Evolutionary conservation across 2,329 filamentous ascomycete species (phyloP).

Genomic region (Scolecobasidium constrictum): DNA sequence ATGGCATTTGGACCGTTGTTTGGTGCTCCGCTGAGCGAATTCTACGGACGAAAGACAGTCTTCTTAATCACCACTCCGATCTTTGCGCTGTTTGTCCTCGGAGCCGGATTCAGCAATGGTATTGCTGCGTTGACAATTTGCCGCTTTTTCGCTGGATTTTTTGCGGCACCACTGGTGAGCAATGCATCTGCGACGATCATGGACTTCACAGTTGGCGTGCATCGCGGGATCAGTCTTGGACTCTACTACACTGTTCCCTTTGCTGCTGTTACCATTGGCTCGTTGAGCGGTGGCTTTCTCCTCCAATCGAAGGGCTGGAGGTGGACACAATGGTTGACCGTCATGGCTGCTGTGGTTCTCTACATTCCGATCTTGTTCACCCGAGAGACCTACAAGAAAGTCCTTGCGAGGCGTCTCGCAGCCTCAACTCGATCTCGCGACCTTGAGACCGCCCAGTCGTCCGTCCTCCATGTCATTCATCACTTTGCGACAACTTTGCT

Average conservation of each 20-base stretch:
- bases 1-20: conserved; percentile 49
- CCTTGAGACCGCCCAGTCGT: conserved; percentile 13
- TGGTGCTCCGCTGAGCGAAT: conserved; percentile 49
- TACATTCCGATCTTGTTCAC: conserved; percentile 26
- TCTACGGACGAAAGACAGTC: conserved; percentile 42
- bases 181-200: conserved; percentile 23
- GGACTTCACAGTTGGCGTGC: conserved; percentile 20
- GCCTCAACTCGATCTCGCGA: not conserved
- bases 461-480: conserved; percentile 15
- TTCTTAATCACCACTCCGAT: conserved; percentile 37
- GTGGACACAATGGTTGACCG: conserved; percentile 19
- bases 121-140: conserved; percentile 42
- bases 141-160: conserved; percentile 62
- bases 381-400: conserved; percentile 34
- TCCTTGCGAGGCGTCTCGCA: conserved; percentile 17
- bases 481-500: conserved; percentile 20
- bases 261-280: conserved; percentile 23
- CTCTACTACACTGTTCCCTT: conserved; percentile 21
- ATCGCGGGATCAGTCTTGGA: conserved; percentile 23
- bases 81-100: conserved; percentile 45
- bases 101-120: conserved; percentile 39
- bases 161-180: conserved; percentile 26
- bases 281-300: conserved; percentile 29
- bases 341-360: conserved; percentile 19
- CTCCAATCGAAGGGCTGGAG: conserved; percentile 28